These are phyloP conservation scores for Papiliotrema laurentii DNA, from an alignment of 1,284 basidiomycete genomes.

Conservation along the genomic window DNA sequence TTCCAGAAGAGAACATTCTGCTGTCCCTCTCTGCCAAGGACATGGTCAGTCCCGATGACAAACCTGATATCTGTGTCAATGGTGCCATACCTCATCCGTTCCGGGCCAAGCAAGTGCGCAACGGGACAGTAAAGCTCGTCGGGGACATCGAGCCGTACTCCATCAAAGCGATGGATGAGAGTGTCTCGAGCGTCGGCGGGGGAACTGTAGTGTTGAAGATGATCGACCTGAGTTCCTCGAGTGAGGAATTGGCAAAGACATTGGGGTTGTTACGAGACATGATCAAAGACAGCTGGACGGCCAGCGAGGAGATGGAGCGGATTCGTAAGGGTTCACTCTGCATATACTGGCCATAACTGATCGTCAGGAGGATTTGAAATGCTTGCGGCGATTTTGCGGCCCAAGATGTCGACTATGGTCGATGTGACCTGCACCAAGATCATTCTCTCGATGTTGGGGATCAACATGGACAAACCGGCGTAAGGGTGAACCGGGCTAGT, in stretches of 20 bases:
- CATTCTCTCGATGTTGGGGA: constrained; percentile 75
- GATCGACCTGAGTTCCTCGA: constrained; percentile 70
- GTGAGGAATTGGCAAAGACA: constrained; percentile 67
- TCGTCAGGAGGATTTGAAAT: constrained; percentile 77
- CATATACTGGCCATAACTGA: background rate
- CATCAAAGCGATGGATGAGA: constrained; percentile 64
- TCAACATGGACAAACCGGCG: constrained; percentile 76
- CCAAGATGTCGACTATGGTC: constrained; percentile 66
- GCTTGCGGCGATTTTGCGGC: constrained; percentile 66
- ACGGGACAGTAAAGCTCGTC: constrained; percentile 43
- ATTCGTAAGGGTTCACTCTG: constrained; percentile 55
- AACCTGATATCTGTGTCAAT: constrained; percentile 24
- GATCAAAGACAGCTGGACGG: constrained; percentile 79
- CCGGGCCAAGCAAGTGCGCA: constrained; percentile 28
- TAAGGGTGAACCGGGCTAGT: constrained; percentile 36
- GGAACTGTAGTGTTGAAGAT: constrained; percentile 68
- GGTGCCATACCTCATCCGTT: constrained; percentile 35
- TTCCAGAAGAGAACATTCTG: constrained; percentile 43
- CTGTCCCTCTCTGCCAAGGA: constrained; percentile 41
- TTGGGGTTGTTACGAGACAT: constrained; percentile 71
- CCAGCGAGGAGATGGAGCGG: constrained; percentile 85
- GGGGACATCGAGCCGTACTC: constrained; percentile 63
- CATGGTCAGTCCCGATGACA: constrained; percentile 6
- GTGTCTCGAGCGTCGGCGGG: constrained; percentile 79
- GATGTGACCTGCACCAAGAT: constrained; percentile 71